Conservation (phyloP, 441 rosid genomes). For the Jatropha podagrica region DNA sequence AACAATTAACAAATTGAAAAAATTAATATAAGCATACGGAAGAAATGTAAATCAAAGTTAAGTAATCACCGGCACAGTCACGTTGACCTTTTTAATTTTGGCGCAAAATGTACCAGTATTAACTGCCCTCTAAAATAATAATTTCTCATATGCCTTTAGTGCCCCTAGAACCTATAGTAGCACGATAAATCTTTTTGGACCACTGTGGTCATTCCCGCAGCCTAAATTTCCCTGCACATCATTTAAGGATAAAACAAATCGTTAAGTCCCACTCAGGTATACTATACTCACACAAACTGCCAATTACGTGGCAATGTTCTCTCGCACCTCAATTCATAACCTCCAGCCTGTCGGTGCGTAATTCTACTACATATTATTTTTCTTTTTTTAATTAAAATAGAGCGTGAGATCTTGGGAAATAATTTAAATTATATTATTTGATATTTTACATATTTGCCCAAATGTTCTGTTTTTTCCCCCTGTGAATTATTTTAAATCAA, state of each 20-base stretch:
- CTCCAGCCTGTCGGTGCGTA: background rate
- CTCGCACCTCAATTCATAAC: background rate
- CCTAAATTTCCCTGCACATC: background rate
- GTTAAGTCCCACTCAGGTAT: background rate
- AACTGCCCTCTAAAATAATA: background rate
- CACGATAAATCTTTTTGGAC: background rate
- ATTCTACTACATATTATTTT: background rate
- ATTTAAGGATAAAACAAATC: background rate
- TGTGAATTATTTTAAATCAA: no score
- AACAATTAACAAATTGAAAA: no score
- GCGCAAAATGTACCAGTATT: constrained; percentile 28
- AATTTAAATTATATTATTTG: no score
- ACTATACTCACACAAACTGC: no score
- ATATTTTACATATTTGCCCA: no score
- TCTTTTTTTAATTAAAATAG: no score
- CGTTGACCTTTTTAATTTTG: constrained; percentile 18
- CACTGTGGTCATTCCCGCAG: background rate
- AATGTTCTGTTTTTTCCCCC: no score
- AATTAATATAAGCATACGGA: no score
- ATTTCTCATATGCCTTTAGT: background rate
- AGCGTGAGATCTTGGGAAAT: no score
- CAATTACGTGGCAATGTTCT: background rate
- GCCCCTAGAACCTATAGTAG: background rate
- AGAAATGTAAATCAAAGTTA: no score
- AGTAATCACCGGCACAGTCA: constrained; percentile 2